Conservation (phyloP, 208 protist species). For the Trypanosoma vivax region DNA sequence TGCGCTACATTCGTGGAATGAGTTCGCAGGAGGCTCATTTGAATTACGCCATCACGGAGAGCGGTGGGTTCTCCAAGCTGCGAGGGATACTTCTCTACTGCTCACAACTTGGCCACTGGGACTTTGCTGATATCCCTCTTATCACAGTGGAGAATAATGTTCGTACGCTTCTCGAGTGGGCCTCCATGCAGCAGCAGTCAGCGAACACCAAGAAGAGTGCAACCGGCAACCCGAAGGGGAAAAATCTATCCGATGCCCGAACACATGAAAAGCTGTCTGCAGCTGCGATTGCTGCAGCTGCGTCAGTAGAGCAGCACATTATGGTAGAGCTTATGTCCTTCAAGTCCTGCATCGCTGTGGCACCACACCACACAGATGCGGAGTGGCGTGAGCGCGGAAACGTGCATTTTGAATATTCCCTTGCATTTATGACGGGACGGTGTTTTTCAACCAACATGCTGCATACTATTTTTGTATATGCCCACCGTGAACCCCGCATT, state of each 20-base stretch:
- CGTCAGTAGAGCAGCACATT: constrained; percentile 72
- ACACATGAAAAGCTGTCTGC: background rate
- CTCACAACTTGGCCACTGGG: constrained; percentile 76
- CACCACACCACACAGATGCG: constrained; percentile 68
- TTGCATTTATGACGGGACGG: constrained; percentile 86
- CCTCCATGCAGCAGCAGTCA: background rate
- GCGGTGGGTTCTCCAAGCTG: constrained; percentile 33
- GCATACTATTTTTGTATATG: constrained; percentile 71
- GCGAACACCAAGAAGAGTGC: too few relatives aligned
- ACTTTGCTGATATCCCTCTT: constrained; percentile 84
- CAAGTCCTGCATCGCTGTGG: constrained; percentile 67
- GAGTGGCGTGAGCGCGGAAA: constrained; percentile 71
- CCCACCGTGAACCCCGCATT: constrained; percentile 63
- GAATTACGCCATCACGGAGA: constrained; percentile 60
- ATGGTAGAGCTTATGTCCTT: constrained; percentile 82
- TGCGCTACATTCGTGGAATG: constrained; percentile 76
- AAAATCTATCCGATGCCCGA: too few relatives aligned
- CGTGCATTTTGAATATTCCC: constrained; percentile 74
- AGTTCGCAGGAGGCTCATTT: constrained; percentile 76
- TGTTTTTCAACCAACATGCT: constrained; percentile 88
- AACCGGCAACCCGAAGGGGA: too few relatives aligned
- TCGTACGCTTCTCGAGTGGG: constrained; percentile 50
- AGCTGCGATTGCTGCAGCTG: background rate
- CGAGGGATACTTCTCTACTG: constrained; percentile 84
- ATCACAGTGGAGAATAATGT: constrained; percentile 81